Percentiles rank a stretch among this genome's conserved stretches.
phyloP scores from a whole-genome alignment of 75 land plant species.

The Sequoia sempervirens region DNA sequence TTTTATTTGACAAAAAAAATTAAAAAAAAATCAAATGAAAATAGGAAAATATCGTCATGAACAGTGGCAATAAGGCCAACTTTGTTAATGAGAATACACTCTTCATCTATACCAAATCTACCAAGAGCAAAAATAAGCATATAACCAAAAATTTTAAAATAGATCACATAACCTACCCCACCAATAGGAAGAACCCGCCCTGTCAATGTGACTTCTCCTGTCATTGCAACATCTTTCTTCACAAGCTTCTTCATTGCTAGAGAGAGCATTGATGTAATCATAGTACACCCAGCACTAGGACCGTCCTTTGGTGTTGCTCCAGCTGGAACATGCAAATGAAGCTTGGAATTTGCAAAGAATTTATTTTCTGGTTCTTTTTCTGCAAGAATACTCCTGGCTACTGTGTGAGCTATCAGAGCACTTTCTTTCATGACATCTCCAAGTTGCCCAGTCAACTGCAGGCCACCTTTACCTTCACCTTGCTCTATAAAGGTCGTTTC shows the following conservation, averaged over 20 bases:
- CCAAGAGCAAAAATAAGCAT: not conserved
- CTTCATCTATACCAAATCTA: not conserved
- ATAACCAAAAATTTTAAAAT: not conserved
- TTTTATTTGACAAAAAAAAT: not conserved
- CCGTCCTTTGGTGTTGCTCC: conserved; percentile 99
- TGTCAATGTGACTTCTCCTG: conserved; percentile 94
- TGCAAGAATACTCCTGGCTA: conserved; percentile 59
- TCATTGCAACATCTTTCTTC: conserved; percentile 90
- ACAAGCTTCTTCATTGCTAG: conserved; percentile 81
- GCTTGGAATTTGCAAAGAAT: conserved; percentile 74
- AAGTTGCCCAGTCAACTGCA: conserved; percentile 88
- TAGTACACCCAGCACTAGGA: conserved; percentile 98
- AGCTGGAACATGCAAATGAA: conserved; percentile 95
- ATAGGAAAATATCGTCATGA: not conserved
- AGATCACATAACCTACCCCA: conserved; percentile 56
- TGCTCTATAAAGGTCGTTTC: conserved; percentile 85
- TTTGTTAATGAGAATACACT: not conserved
- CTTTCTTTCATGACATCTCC: conserved; percentile 99
- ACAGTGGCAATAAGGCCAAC: not conserved
- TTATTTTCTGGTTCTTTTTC: conserved; percentile 77
- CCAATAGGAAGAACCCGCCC: conserved; percentile 95
- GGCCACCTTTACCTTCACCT: conserved; percentile 87
- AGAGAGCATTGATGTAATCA: conserved; percentile 94
- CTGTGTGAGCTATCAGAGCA: conserved; percentile 93
- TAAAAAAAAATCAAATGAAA: not conserved